Conservation (phyloP, 1,284 basidiomycete species). For the Microbotryum saponariae region DNA sequence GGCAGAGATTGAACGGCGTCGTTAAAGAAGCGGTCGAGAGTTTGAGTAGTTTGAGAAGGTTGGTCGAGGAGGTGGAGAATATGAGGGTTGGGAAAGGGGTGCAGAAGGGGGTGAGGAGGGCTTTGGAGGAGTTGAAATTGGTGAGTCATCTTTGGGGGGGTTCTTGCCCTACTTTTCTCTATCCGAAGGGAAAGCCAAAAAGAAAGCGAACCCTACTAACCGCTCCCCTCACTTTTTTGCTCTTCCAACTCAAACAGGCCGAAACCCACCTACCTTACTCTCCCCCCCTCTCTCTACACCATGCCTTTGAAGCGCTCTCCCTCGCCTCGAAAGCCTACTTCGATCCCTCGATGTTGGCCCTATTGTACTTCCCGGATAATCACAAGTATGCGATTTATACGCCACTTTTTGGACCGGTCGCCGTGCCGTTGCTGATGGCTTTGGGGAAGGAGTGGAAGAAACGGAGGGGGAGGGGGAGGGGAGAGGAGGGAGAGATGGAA, state of each 20-base stretch:
- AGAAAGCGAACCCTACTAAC: neutral
- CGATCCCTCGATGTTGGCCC: constrained; percentile 87
- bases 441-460: constrained; percentile 22
- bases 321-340: constrained; percentile 88
- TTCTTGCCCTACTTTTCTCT: neutral
- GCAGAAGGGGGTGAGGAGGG: constrained; percentile 58
- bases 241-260: neutral
- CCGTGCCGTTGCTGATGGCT: constrained; percentile 32
- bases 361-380: constrained; percentile 93
- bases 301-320: constrained; percentile 59
- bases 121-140: constrained; percentile 61
- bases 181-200: no score
- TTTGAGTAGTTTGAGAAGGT: constrained; percentile 66
- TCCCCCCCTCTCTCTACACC: constrained; percentile 22
- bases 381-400: constrained; percentile 93
- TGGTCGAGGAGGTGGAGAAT: constrained; percentile 74
- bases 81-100: constrained; percentile 81
- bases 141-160: constrained; percentile 45
- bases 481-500: neutral
- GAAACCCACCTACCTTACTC: neutral
- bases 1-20: constrained; percentile 65
- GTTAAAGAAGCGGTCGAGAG: constrained; percentile 61
- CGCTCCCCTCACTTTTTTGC: neutral
- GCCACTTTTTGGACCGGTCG: constrained; percentile 77
- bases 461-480: neutral